Percentiles rank a stretch among this genome's conserved stretches.
Conservation (phyloP, 257 asterid species). For the Salvia miltiorrhiza region DNA sequence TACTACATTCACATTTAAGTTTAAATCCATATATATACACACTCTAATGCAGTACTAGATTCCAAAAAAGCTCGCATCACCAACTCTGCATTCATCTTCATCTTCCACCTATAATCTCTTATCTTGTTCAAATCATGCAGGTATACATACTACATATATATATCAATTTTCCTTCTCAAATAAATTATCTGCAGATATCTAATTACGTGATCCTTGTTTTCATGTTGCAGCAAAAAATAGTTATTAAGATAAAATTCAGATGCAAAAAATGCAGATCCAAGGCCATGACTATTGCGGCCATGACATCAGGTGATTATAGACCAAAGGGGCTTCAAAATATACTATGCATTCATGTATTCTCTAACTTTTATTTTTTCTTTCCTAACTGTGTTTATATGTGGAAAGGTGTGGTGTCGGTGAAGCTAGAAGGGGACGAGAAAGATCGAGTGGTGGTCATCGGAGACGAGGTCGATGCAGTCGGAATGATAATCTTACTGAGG, state of each 20-base stretch:
- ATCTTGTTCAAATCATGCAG: conserved; percentile 3
- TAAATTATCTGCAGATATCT: neutral
- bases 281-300: conserved; percentile 50
- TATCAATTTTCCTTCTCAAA: neutral
- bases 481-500: conserved; percentile 34
- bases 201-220: neutral
- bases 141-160: neutral
- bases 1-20: neutral
- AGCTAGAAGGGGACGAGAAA: conserved; percentile 33
- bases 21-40: too few relatives aligned
- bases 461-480: conserved; percentile 41
- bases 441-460: conserved; percentile 44
- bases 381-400: neutral
- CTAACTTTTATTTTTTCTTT: neutral
- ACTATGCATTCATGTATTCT: neutral
- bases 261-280: conserved; percentile 46
- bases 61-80: too few relatives aligned
- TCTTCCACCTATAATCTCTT: neutral
- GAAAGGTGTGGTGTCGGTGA: conserved; percentile 41
- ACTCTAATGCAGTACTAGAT: too few relatives aligned
- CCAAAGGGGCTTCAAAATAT: neutral
- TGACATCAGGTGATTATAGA: conserved; percentile 32
- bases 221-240: conserved; percentile 32
- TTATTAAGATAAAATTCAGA: conserved; percentile 28
- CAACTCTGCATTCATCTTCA: neutral